Evolutionary conservation across 1,284 basidiomycete genomes (phyloP).

Genomic region (Boletus sp.): DNA sequence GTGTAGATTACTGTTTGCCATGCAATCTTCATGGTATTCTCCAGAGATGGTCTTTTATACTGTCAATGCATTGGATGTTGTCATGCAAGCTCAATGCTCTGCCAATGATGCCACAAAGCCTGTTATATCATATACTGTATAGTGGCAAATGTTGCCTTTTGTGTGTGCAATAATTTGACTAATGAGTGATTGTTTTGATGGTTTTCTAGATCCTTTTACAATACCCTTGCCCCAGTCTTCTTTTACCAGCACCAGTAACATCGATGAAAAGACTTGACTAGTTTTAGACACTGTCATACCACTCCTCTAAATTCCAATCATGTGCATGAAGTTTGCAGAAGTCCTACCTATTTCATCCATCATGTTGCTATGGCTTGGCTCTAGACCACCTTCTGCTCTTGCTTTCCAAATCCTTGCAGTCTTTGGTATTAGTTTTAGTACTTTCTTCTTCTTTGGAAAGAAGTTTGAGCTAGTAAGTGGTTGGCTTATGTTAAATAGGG

Average conservation of each 20-base stretch:
- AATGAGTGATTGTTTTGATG: neutral
- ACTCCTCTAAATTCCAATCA: conserved; percentile 54
- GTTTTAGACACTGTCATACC: conserved; percentile 63
- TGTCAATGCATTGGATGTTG: conserved; percentile 60
- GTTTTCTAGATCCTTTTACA: conserved; percentile 16
- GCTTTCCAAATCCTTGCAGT: too few species aligned
- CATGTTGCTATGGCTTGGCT: conserved; percentile 71
- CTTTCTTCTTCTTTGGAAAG: conserved; percentile 61
- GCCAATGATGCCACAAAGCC: conserved; percentile 82
- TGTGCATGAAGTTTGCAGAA: conserved; percentile 65
- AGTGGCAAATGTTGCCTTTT: conserved; percentile 79
- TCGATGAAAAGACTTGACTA: conserved; percentile 57
- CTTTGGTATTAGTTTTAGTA: conserved; percentile 55
- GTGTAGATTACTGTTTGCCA: conserved; percentile 77
- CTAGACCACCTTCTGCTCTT: conserved; percentile 61
- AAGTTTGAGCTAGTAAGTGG: conserved; percentile 80
- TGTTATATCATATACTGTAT: conserved; percentile 83
- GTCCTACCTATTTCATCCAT: conserved; percentile 76
- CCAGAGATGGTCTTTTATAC: conserved; percentile 57
- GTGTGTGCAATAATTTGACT: conserved; percentile 43
- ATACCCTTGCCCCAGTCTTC: conserved; percentile 56
- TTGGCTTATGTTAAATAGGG: conserved; percentile 68
- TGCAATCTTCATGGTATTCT: conserved; percentile 78
- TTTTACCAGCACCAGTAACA: conserved; percentile 5
- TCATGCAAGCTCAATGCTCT: conserved; percentile 64